Evolutionary conservation across 129 eudicot species (phyloP).

Genomic region (Centaurea solstitialis): DNA sequence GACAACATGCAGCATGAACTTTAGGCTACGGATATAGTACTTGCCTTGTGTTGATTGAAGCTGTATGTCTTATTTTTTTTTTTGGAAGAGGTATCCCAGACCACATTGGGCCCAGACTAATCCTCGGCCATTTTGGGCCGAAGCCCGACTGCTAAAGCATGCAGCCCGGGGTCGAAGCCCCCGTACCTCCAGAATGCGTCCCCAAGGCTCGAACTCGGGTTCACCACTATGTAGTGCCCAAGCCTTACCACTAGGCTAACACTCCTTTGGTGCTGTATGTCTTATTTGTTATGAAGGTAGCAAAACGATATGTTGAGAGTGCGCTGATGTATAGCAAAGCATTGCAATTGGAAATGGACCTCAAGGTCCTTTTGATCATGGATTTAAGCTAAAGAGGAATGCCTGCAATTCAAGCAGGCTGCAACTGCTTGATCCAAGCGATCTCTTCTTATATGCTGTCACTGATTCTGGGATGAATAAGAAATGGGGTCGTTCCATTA

Average conservation of each 20-base stretch:
- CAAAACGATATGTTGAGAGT: conserved; percentile 76
- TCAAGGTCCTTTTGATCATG: conserved; percentile 92
- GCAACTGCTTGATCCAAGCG: conserved; percentile 56
- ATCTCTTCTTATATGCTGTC: conserved; percentile 85
- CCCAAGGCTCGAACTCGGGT: too few relatives aligned
- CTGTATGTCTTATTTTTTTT: background rate
- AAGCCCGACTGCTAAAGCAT: too few relatives aligned
- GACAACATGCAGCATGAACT: background rate
- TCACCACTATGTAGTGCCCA: too few relatives aligned
- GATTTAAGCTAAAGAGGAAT: conserved; percentile 63
- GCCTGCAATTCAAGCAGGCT: conserved; percentile 25
- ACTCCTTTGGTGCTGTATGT: too few relatives aligned
- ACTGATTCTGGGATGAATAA: conserved; percentile 90
- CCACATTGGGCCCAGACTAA: too few relatives aligned
- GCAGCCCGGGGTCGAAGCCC: too few relatives aligned
- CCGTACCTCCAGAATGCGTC: too few relatives aligned
- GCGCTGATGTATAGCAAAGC: conserved; percentile 77
- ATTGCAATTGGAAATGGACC: conserved; percentile 68
- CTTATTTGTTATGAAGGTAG: conserved; percentile 56
- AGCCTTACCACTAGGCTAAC: too few relatives aligned
- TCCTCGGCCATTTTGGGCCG: too few relatives aligned
- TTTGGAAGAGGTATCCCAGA: too few relatives aligned
- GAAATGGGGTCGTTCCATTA: conserved; percentile 84
- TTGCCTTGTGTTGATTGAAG: background rate
- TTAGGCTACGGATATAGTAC: background rate